A percentile compares a stretch with the other conserved stretches of the same genome.
Conservation (phyloP, 305 asterid genomes). For the Plantago lanceolata region DNA sequence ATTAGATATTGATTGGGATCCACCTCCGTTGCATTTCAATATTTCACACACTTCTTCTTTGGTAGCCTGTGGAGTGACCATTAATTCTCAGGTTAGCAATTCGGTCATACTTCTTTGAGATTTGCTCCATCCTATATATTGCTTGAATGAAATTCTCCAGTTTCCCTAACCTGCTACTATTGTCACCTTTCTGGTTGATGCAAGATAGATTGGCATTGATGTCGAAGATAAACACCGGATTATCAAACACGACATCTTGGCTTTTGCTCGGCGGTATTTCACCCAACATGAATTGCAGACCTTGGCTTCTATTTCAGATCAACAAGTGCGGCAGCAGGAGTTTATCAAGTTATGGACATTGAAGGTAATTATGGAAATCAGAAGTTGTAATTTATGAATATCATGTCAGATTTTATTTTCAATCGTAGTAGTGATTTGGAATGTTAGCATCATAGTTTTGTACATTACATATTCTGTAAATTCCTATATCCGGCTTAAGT, state of each 20-base stretch:
- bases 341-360: constrained; percentile 87
- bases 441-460: no score
- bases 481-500: no score
- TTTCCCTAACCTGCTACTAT: constrained; percentile 8
- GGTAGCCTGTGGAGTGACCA: constrained; percentile 78
- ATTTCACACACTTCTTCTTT: constrained; percentile 82
- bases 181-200: constrained; percentile 18
- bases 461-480: no score
- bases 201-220: constrained; percentile 74
- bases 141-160: neutral
- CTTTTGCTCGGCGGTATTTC: constrained; percentile 74
- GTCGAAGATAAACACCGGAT: constrained; percentile 71
- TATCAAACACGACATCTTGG: constrained; percentile 48
- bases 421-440: no score
- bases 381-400: no score
- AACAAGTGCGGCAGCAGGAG: constrained; percentile 62
- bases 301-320: constrained; percentile 54
- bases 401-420: no score
- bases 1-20: constrained; percentile 34
- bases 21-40: constrained; percentile 67
- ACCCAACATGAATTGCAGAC: constrained; percentile 47
- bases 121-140: neutral
- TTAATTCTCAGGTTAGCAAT: constrained; percentile 58
- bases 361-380: constrained; percentile 39
- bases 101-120: constrained; percentile 17